Evolutionary conservation across 2,329 filamentous ascomycete species (phyloP).

Genomic region (Fusarium paranaense): DNA sequence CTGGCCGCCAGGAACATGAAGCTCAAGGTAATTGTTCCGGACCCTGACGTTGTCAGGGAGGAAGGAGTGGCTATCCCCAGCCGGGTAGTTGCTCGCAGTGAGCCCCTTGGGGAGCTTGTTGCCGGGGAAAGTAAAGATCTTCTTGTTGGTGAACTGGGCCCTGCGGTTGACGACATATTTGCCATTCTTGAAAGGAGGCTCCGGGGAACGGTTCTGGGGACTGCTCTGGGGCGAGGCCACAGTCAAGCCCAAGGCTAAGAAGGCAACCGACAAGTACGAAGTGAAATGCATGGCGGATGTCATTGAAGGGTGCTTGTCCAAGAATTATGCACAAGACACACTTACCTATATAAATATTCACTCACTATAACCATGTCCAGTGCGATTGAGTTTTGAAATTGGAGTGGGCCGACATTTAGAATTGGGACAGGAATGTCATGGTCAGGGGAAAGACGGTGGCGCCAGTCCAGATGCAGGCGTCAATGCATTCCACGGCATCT

Average conservation of each 20-base stretch:
- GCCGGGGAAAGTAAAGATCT: conserved; percentile 36
- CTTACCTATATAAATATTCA: conserved; percentile 5
- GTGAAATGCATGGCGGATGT: conserved; percentile 26
- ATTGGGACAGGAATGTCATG: conserved; percentile 20
- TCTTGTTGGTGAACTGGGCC: conserved; percentile 38
- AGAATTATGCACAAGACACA: neutral
- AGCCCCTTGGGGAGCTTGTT: conserved; percentile 40
- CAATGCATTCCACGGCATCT: conserved; percentile 21
- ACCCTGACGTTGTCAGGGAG: conserved; percentile 34
- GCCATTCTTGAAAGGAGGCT: conserved; percentile 26
- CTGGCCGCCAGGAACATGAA: conserved; percentile 44
- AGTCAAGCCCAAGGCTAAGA: conserved; percentile 23
- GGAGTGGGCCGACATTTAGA: conserved; percentile 12
- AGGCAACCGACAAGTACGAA: conserved; percentile 28
- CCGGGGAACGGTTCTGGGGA: conserved; percentile 30
- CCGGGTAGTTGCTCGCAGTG: conserved; percentile 36
- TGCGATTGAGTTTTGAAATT: conserved; percentile 7
- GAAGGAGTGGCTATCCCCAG: conserved; percentile 21
- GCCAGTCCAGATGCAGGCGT: conserved; percentile 1
- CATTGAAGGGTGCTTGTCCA: neutral
- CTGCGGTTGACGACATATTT: conserved; percentile 39
- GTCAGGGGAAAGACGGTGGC: conserved; percentile 14
- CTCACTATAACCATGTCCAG: neutral
- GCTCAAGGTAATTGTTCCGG: conserved; percentile 44
- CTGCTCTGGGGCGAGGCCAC: conserved; percentile 14